Conservation (phyloP, 2,329 filamentous ascomycete genomes). For the Fusarium veterinarium region DNA sequence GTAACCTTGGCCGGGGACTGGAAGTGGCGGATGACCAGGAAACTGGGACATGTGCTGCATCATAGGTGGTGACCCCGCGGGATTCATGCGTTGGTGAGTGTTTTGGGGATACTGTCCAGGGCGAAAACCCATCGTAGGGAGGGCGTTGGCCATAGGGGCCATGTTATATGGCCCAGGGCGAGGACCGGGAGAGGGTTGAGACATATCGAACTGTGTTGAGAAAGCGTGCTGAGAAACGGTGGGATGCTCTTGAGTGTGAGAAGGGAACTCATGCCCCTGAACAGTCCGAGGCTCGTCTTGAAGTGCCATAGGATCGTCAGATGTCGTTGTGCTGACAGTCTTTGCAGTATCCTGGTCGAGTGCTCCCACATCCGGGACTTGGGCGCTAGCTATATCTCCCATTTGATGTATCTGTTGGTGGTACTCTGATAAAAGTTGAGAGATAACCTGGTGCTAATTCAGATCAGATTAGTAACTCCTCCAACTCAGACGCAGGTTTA, state of each 20-base stretch:
- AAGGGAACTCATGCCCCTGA: slow-evolving; percentile 39
- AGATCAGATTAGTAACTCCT: slow-evolving; percentile 11
- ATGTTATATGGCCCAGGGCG: slow-evolving; percentile 59
- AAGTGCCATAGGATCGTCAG: slow-evolving; percentile 7
- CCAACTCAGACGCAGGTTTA: background rate
- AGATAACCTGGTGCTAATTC: background rate
- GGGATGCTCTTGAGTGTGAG: slow-evolving; percentile 43
- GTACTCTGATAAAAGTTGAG: background rate
- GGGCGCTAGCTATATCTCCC: slow-evolving; percentile 39
- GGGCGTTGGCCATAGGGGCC: slow-evolving; percentile 56
- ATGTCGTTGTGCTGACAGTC: slow-evolving; percentile 4
- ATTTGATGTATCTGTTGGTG: slow-evolving; percentile 22
- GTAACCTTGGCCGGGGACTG: slow-evolving; percentile 57
- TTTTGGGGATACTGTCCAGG: slow-evolving; percentile 52
- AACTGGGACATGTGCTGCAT: slow-evolving; percentile 57
- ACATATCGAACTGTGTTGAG: slow-evolving; percentile 57
- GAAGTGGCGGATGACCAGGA: slow-evolving; percentile 52
- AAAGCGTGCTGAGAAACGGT: slow-evolving; percentile 54
- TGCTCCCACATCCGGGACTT: slow-evolving; percentile 24
- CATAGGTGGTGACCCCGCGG: slow-evolving; percentile 52
- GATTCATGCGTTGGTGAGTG: slow-evolving; percentile 50
- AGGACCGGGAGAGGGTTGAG: slow-evolving; percentile 38
- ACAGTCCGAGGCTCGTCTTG: slow-evolving; percentile 19
- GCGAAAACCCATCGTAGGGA: slow-evolving; percentile 57
- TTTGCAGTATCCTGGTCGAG: slow-evolving; percentile 19